A percentile compares a stretch with the other conserved stretches of the same genome.
Evolutionary conservation across 768 basidiomycete genomes (phyloP).

Genomic region (Leucocoprinus leucothites): DNA sequence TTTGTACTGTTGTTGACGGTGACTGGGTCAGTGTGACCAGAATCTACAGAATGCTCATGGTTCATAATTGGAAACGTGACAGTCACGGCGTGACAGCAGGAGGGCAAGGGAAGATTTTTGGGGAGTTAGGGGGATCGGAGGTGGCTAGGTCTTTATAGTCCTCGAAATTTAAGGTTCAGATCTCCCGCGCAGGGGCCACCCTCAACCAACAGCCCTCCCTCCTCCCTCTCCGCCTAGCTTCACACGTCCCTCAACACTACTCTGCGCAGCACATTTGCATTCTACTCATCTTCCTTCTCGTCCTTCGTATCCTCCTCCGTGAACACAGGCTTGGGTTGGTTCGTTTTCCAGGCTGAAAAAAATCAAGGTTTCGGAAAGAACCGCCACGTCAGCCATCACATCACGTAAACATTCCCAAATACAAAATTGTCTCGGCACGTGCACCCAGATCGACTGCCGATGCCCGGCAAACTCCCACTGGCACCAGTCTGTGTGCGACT

Average conservation of each 20-base stretch:
- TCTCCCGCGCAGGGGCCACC: slow-evolving; percentile 76
- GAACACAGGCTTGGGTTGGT: slow-evolving; percentile 87
- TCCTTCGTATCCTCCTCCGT: slow-evolving; percentile 59
- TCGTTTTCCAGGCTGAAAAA: slow-evolving; percentile 76
- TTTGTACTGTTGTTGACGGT: slow-evolving; percentile 40
- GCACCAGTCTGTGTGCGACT: not conserved
- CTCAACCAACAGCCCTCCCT: slow-evolving; percentile 32
- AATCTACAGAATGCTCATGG: slow-evolving; percentile 40
- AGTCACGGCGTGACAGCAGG: slow-evolving; percentile 63
- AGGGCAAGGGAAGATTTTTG: slow-evolving; percentile 67
- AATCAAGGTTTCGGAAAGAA: slow-evolving; percentile 50
- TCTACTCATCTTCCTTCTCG: slow-evolving; percentile 46
- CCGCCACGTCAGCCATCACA: slow-evolving; percentile 61
- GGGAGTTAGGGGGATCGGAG: slow-evolving; percentile 70
- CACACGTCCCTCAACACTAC: slow-evolving; percentile 18
- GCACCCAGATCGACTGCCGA: slow-evolving; percentile 20
- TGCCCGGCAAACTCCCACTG: too few species aligned
- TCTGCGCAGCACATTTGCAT: slow-evolving; percentile 14
- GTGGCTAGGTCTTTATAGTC: slow-evolving; percentile 79
- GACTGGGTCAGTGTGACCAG: slow-evolving; percentile 36
- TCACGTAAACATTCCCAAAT: slow-evolving; percentile 44
- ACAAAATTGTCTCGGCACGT: slow-evolving; percentile 30
- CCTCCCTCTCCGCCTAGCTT: slow-evolving; percentile 19
- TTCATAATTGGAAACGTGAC: slow-evolving; percentile 73
- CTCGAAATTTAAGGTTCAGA: slow-evolving; percentile 80